Evolutionary conservation across 768 basidiomycete species (phyloP), one percentile per base, ranked within the genome.

Genomic region (Calocybe gangraenosa): DNA sequence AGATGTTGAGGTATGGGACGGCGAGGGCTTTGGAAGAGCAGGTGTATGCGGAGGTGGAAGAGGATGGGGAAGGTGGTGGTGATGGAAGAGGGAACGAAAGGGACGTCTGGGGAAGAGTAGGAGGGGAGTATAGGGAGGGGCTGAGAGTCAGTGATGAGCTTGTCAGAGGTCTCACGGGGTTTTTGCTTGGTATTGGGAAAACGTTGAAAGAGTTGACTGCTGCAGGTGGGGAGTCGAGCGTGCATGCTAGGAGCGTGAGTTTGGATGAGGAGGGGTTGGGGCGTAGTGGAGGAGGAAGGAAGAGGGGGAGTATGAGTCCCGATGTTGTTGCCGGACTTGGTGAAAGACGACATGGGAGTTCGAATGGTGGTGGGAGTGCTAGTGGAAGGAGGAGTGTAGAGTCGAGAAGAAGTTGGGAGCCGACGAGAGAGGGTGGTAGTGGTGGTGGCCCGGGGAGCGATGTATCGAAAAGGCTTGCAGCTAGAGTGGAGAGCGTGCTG

Each of bases 121-220:
- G 84, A 0, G 74, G 73, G 7, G 88, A 92, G 51, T 86, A 80
- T 54, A 66, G 87, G 30, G 89, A 92, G 42, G 75, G 78, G 41
- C 51, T 87, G 52, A 70, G 83, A 55, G 74, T 80, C 44, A 84
- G 84, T 49, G 90, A 92, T 58, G 89, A 92, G 59, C 68, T 90
- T 37, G 82, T 91, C 3, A 68, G 90, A 44, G 81, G 79, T 6
- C 68, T 87, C 60, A 92, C 89, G 7, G 82, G 79, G 33, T 78
- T 92, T 47, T 62, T 92, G 52, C 65, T 91, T n/a, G 83, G 84
- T 23, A 71, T 85, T 5, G 87, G 90, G 23, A 78, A 77, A 60
- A 70, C 84, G 9, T 60, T 90, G 47, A 73, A 79, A 48, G 88
- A 90, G 42, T 61, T 72, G 18, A 63, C 60, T 20, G n/a, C n/a